A percentile compares a stretch with the other conserved stretches of the same genome.
Evolutionary conservation across 2,329 filamentous ascomycete genomes (phyloP).

Genomic region (Neofusicoccum kwambonambiense): DNA sequence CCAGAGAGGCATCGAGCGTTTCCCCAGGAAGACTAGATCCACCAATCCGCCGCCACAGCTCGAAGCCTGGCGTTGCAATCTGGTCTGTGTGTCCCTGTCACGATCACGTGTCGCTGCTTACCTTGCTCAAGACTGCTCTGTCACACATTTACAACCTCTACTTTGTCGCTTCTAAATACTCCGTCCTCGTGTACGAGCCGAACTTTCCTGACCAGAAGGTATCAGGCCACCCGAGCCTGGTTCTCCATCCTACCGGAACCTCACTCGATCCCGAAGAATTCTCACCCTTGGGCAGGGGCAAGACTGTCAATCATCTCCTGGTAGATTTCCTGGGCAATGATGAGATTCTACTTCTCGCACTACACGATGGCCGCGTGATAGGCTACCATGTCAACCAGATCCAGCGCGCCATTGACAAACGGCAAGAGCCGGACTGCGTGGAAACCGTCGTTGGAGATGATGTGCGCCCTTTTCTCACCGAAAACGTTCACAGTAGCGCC

Average conservation of each 20-base stretch:
- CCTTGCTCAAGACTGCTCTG: slow-evolving; percentile 40
- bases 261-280: slow-evolving; percentile 21
- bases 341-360: slow-evolving; percentile 50
- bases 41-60: slow-evolving; percentile 23
- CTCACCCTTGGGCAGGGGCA: slow-evolving; percentile 22
- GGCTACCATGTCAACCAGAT: slow-evolving; percentile 38
- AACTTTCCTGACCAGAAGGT: slow-evolving; percentile 44
- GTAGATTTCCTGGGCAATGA: slow-evolving; percentile 46
- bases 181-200: slow-evolving; percentile 45
- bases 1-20: slow-evolving; percentile 26
- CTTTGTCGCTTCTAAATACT: slow-evolving; percentile 44
- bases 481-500: slow-evolving; percentile 74
- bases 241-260: slow-evolving; percentile 41
- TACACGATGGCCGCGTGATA: slow-evolving; percentile 58
- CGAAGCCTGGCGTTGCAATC: slow-evolving; percentile 42
- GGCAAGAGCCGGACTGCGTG: slow-evolving; percentile 8
- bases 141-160: slow-evolving; percentile 49
- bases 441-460: slow-evolving; percentile 41
- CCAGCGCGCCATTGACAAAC: slow-evolving; percentile 25
- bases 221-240: slow-evolving; percentile 34
- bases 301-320: slow-evolving; percentile 44
- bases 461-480: slow-evolving; percentile 63
- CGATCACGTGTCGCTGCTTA: slow-evolving; percentile 2
- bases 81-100: slow-evolving; percentile 25
- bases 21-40: slow-evolving; percentile 21